These are phyloP conservation scores for Castanea mollissima DNA, from an alignment of 306 rosid genomes.

Conservation along the genomic window DNA sequence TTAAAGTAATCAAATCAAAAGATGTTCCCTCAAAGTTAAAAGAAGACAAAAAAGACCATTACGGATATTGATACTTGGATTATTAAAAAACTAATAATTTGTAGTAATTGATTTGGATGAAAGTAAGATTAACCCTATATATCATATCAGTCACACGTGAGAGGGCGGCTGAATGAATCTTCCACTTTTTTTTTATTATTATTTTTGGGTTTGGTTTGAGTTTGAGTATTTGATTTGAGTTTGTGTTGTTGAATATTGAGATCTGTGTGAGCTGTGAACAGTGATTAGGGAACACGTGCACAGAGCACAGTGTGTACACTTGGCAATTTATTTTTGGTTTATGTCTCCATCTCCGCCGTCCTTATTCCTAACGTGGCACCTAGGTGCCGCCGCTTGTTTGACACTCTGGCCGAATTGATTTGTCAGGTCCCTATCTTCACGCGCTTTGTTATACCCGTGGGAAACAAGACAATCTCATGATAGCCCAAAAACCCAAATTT, in stretches of 20 bases:
- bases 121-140: neutral
- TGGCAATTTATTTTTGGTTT: neutral
- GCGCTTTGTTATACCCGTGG: neutral
- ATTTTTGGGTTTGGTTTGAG: too few relatives aligned
- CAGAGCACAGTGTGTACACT: neutral
- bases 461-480: neutral
- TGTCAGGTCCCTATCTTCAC: neutral
- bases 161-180: neutral
- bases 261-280: neutral
- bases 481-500: too few relatives aligned
- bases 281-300: neutral
- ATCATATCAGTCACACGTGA: constrained; percentile 1
- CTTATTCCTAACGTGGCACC: constrained; percentile 15
- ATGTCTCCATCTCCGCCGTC: constrained; percentile 22
- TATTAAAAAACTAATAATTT: too few relatives aligned
- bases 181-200: too few relatives aligned
- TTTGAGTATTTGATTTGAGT: too few relatives aligned
- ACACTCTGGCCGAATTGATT: neutral
- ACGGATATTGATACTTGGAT: too few relatives aligned
- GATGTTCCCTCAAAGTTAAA: too few relatives aligned
- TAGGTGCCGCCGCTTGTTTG: neutral
- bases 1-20: too few relatives aligned
- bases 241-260: too few relatives aligned
- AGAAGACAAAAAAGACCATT: too few relatives aligned
- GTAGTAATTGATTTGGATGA: too few relatives aligned